Evolutionary conservation across 768 basidiomycete genomes (phyloP), one percentile per base, ranked within the genome.

Genomic region (Macrolepiota dolichaula): DNA sequence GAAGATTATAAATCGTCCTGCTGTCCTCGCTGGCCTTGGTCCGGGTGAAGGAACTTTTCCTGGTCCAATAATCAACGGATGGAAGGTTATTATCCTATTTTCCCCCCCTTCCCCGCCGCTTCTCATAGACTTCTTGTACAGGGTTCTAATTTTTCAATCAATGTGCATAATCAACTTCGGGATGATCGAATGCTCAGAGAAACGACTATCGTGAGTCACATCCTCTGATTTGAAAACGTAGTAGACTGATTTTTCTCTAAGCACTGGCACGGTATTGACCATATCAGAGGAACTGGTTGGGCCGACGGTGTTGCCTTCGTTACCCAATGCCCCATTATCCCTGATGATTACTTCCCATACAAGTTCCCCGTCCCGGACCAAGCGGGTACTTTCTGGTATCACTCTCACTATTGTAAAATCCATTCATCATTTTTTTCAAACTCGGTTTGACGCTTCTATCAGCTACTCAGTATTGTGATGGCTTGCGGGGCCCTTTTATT

Each of bases 401-500:
- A 69, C 57, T 71, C 69, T 38, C 67, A 72, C 66, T 65, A 66
- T 56, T 44, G 63, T 64, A 35, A n/a, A 59, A 27, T 12, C n/a
- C 37, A 4, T 15, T n/a, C 10, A n/a, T 2, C 29, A 7, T 32
- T 22, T 4, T 27, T 46, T 1, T 25, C 44, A 24, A 54, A 17
- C 0, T 70, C 57, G 4, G 36, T 19, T 22, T 44, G 13, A 47
- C 27, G 17, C 9, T 27, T 5, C 29, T 25, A 44, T 53, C 62
- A 69, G 74, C 74, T 1, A 74, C 76, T 1, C 83, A 82, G 64
- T 81, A 81, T 61, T 83, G 83, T 57, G 80, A 84, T 63, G 80
- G 81, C 0, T 71, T 81, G 19, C 69, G 80, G 42, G 79, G 79
- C 0, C 68, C 75, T 6, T 29, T 82, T 15, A 70, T 83, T 17